A percentile compares a stretch with the other conserved stretches of the same genome.
Evolutionary conservation across 345 rosid genomes (phyloP).

Genomic region (Aquilaria sinensis): DNA sequence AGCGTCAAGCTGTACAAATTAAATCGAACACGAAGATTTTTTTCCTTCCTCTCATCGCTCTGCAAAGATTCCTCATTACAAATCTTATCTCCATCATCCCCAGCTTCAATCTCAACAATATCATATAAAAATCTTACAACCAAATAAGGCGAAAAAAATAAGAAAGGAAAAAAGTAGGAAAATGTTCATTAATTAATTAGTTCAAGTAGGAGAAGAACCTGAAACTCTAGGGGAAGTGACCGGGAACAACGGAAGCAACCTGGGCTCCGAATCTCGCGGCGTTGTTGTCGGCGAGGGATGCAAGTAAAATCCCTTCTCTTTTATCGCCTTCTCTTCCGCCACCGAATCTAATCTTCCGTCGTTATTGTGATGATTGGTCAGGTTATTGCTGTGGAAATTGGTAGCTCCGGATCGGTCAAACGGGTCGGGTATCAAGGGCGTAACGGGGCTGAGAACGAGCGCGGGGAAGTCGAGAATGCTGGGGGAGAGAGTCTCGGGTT

Average conservation of each 20-base stretch:
- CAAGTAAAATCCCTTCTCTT: constrained; percentile 71
- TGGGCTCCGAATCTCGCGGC: constrained; percentile 63
- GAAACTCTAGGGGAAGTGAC: constrained; percentile 70
- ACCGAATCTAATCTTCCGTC: constrained; percentile 16
- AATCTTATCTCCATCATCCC: constrained; percentile 19
- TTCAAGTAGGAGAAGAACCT: constrained; percentile 43
- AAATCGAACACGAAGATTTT: constrained; percentile 14
- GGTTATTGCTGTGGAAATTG: too few species aligned
- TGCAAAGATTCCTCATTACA: constrained; percentile 29
- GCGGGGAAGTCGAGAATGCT: constrained; percentile 33
- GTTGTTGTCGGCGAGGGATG: constrained; percentile 81
- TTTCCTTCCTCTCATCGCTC: constrained; percentile 4
- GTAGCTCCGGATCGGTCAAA: constrained; percentile 20
- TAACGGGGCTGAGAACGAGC: constrained; percentile 33
- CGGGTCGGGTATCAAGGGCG: constrained; percentile 27
- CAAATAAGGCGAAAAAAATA: neutral
- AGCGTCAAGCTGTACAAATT: constrained; percentile 20
- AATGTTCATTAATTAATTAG: constrained; percentile 9
- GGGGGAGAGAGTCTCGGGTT: constrained; percentile 31
- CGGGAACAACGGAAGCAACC: constrained; percentile 74
- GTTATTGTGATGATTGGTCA: neutral
- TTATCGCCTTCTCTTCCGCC: constrained; percentile 65
- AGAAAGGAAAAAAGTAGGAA: neutral
- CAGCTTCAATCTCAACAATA: constrained; percentile 12
- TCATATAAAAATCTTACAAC: constrained; percentile 28